phyloP scores from a whole-genome alignment of 2,329 filamentous ascomycete species.

The Monosporascus sp. region DNA sequence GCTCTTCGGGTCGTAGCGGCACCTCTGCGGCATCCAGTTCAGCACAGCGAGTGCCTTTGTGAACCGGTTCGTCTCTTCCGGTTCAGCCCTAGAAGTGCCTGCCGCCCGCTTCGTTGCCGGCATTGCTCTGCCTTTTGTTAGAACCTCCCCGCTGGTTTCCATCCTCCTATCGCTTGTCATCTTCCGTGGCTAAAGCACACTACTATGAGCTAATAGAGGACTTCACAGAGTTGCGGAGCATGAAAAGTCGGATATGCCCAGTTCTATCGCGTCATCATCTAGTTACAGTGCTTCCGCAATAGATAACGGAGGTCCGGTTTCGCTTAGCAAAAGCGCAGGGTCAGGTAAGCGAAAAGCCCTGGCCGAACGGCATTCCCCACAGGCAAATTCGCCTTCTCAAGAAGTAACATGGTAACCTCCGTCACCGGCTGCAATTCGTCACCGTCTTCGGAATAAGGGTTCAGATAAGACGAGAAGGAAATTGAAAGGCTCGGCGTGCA shows the following conservation, averaged over 20 bases:
- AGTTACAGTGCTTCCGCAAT: neutral
- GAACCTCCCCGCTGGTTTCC: neutral
- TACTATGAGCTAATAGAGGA: neutral
- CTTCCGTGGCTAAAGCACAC: neutral
- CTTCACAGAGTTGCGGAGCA: too few species aligned
- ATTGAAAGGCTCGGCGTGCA: too few species aligned
- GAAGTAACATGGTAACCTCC: too few species aligned
- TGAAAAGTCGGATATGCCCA: too few species aligned
- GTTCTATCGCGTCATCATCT: too few species aligned
- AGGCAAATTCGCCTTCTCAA: too few species aligned
- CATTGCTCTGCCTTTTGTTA: neutral
- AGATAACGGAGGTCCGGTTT: neutral
- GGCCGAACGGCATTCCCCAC: neutral
- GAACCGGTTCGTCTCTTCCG: neutral
- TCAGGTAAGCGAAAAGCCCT: neutral
- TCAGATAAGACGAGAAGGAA: too few species aligned
- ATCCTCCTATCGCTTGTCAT: neutral
- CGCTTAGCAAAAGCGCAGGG: neutral
- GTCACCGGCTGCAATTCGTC: too few species aligned
- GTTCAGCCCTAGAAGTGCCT: neutral
- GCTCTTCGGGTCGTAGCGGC: conserved; percentile 61
- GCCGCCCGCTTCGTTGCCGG: neutral
- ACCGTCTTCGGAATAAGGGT: too few species aligned
- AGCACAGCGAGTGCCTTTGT: conserved; percentile 26
- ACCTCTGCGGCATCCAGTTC: conserved; percentile 58